A percentile compares a stretch with the other conserved stretches of the same genome.
These are phyloP conservation scores for Blastobotrys niveus DNA, from an alignment of 1,139 yeast genomes.

Conservation along the genomic window DNA sequence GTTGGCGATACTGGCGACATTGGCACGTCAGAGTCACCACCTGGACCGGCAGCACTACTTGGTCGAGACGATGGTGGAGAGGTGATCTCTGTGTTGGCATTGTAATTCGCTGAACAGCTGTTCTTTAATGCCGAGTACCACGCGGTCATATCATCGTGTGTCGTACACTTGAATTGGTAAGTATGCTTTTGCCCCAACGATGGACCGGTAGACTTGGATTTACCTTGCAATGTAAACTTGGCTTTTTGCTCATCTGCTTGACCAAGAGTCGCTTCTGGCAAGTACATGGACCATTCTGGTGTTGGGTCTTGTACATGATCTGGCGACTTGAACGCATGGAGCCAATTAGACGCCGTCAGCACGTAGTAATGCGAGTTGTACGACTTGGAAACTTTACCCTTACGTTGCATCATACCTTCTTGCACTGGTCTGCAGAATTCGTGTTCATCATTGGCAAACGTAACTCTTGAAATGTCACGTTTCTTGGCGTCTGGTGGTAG, in stretches of 20 bases:
- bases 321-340: slow-evolving; percentile 44
- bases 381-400: slow-evolving; percentile 41
- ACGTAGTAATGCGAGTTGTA: slow-evolving; percentile 43
- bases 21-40: neutral
- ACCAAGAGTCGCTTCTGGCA: slow-evolving; percentile 44
- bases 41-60: slow-evolving; percentile 10
- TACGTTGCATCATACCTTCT: slow-evolving; percentile 43
- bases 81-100: slow-evolving; percentile 8
- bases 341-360: slow-evolving; percentile 41
- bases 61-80: slow-evolving; percentile 12
- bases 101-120: slow-evolving; percentile 14
- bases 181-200: slow-evolving; percentile 37
- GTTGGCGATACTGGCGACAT: slow-evolving; percentile 20
- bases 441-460: slow-evolving; percentile 39
- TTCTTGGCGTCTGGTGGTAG: slow-evolving; percentile 35
- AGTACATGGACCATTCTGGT: slow-evolving; percentile 42
- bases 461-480: slow-evolving; percentile 36
- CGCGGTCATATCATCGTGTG: slow-evolving; percentile 40
- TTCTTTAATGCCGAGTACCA: slow-evolving; percentile 43
- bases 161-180: slow-evolving; percentile 40
- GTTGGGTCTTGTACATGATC: slow-evolving; percentile 39
- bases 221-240: slow-evolving; percentile 42
- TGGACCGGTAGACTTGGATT: slow-evolving; percentile 31
- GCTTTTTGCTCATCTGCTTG: slow-evolving; percentile 37
- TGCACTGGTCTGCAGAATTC: slow-evolving; percentile 40